Conservation (phyloP, 2,329 filamentous ascomycete genomes). For the Colletotrichum graminicola region DNA sequence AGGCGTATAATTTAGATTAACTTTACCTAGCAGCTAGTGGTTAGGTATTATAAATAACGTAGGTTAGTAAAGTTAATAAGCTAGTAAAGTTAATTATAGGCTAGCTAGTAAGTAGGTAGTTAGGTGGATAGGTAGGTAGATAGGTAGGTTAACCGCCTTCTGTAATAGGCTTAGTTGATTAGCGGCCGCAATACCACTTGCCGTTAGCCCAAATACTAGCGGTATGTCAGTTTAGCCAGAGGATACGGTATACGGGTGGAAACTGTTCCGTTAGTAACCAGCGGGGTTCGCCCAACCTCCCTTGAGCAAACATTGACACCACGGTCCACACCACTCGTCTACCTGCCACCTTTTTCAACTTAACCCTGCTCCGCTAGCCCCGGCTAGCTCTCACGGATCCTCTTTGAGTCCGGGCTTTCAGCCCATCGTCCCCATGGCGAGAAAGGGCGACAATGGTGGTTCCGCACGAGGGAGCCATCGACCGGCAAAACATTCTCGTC, state of each 20-base stretch:
- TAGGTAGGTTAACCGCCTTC: too few species aligned
- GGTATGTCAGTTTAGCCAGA: too few species aligned
- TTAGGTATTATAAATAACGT: too few species aligned
- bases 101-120: too few species aligned
- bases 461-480: constrained; percentile 13
- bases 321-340: constrained; percentile 30
- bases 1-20: too few species aligned
- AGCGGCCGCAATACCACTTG: too few species aligned
- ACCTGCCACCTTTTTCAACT: constrained; percentile 25
- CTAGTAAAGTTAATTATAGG: too few species aligned
- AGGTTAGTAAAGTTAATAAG: too few species aligned
- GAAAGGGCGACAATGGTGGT: constrained; percentile 6
- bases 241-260: constrained; percentile 6
- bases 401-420: constrained; percentile 32
- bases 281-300: constrained; percentile 27
- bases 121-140: too few species aligned
- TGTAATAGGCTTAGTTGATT: too few species aligned
- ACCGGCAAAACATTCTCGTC: constrained; percentile 29
- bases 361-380: constrained; percentile 26
- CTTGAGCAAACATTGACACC: constrained; percentile 34
- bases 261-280: constrained; percentile 22
- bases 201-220: too few species aligned
- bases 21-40: too few species aligned
- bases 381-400: constrained; percentile 28
- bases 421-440: constrained; percentile 13